These are phyloP conservation scores for Striga hermonthica DNA, from an alignment of 305 asterid species.

Conservation along the genomic window DNA sequence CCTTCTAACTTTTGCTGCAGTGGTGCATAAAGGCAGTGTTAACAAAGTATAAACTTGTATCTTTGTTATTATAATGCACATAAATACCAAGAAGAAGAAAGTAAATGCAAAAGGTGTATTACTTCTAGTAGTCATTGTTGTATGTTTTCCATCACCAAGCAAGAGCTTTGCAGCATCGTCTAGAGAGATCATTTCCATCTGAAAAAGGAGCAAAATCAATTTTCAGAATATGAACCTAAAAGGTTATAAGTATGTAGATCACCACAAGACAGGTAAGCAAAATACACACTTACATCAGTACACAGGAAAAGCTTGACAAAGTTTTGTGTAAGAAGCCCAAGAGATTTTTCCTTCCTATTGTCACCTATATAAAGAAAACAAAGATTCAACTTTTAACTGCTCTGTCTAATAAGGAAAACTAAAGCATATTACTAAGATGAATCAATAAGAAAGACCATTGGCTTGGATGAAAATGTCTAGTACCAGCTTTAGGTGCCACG, in stretches of 20 bases:
- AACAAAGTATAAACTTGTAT: conserved; percentile 13
- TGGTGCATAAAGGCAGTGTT: conserved; percentile 19
- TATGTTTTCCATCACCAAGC: conserved; percentile 81
- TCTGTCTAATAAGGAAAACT: not conserved
- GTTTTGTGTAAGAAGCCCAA: conserved; percentile 90
- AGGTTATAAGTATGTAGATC: not conserved
- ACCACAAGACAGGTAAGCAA: conserved; percentile 1
- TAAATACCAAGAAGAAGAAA: conserved; percentile 5
- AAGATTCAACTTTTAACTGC: too few relatives aligned
- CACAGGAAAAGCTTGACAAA: conserved; percentile 92
- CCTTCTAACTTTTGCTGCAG: conserved; percentile 92
- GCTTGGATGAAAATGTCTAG: conserved; percentile 6
- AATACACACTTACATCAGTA: conserved; percentile 59
- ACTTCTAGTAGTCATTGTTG: conserved; percentile 88
- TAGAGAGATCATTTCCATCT: conserved; percentile 91
- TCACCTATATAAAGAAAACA: conserved; percentile 44
- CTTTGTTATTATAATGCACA: conserved; percentile 22
- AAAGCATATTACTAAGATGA: not conserved
- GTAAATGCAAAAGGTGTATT: conserved; percentile 22
- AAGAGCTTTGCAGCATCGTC: conserved; percentile 94
- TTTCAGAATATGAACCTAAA: conserved; percentile 12
- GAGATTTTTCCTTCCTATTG: conserved; percentile 89
- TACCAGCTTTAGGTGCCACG: conserved; percentile 48
- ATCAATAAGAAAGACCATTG: not conserved
- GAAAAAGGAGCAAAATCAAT: conserved; percentile 2